Conservation (phyloP, 2,329 filamentous ascomycete genomes). For the Xenoacremonium recifei region DNA sequence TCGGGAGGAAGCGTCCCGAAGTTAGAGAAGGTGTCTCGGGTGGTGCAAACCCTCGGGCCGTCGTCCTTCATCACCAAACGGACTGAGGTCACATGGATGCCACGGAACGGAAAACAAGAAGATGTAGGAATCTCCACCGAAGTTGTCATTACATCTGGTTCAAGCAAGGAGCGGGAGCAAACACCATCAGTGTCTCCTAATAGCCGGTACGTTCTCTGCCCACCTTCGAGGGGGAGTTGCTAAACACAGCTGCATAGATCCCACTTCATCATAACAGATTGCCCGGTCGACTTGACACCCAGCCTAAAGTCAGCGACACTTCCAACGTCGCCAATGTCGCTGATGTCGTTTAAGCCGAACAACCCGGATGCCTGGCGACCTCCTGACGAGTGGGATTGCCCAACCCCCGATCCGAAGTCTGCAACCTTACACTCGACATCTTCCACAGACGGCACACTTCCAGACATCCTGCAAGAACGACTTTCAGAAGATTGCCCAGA, state of each 20-base stretch:
- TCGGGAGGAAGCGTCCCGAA: background rate
- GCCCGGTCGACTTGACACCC: conserved; percentile 10
- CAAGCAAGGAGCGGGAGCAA: conserved; percentile 9
- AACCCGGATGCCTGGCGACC: conserved; percentile 45
- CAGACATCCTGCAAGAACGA: background rate
- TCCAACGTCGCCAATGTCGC: conserved; percentile 14
- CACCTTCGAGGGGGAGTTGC: background rate
- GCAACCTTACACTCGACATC: background rate
- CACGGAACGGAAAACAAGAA: conserved; percentile 5
- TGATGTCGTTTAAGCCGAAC: conserved; percentile 28
- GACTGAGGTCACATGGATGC: conserved; percentile 9
- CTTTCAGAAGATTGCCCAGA: background rate
- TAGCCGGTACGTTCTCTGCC: conserved; percentile 6
- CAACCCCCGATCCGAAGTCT: conserved; percentile 4
- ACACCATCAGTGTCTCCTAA: conserved; percentile 12
- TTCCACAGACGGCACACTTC: conserved; percentile 2
- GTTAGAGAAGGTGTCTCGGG: conserved; percentile 4
- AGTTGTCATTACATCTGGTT: conserved; percentile 18
- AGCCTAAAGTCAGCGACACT: conserved; percentile 5
- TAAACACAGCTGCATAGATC: conserved; percentile 13
- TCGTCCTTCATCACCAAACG: conserved; percentile 14
- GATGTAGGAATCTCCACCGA: conserved; percentile 13
- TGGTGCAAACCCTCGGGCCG: conserved; percentile 10
- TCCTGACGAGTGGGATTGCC: conserved; percentile 42
- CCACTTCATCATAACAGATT: conserved; percentile 15